phyloP scores from a whole-genome alignment of 2,329 filamentous ascomycete genomes.

The Dendryphion nanum region DNA sequence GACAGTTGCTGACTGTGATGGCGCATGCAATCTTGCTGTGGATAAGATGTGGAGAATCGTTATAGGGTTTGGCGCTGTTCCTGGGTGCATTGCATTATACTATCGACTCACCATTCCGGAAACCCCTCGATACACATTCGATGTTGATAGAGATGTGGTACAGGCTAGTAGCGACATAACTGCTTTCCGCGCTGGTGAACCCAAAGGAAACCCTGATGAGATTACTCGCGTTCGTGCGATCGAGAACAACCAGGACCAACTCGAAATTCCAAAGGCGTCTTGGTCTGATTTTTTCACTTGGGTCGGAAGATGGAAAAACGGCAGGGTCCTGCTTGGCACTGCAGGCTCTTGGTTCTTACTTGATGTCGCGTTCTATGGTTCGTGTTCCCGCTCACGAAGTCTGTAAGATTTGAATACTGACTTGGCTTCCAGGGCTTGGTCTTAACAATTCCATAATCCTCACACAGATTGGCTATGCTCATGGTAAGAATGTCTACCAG shows the following conservation, averaged over 20 bases:
- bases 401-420: neutral
- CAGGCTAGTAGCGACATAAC: conserved; percentile 67
- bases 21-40: conserved; percentile 29
- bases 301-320: conserved; percentile 70
- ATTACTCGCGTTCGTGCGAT: conserved; percentile 59
- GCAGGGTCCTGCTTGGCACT: conserved; percentile 71
- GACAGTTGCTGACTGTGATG: conserved; percentile 25
- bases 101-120: conserved; percentile 45
- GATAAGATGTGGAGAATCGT: conserved; percentile 45
- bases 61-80: conserved; percentile 53
- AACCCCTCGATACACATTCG: conserved; percentile 44
- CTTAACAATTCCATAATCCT: conserved; percentile 75
- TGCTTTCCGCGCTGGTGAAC: conserved; percentile 68
- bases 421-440: conserved; percentile 53
- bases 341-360: conserved; percentile 67
- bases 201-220: conserved; percentile 65
- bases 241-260: conserved; percentile 53
- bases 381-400: too few relatives aligned
- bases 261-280: conserved; percentile 68
- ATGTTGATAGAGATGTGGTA: conserved; percentile 41
- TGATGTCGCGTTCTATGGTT: conserved; percentile 56
- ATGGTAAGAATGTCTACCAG: conserved; percentile 64
- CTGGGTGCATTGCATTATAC: conserved; percentile 41
- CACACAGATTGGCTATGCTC: conserved; percentile 65
- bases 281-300: conserved; percentile 70